These are phyloP conservation scores for Immersiella caudata DNA, from an alignment of 495 filamentous ascomycete genomes.

Conservation along the genomic window DNA sequence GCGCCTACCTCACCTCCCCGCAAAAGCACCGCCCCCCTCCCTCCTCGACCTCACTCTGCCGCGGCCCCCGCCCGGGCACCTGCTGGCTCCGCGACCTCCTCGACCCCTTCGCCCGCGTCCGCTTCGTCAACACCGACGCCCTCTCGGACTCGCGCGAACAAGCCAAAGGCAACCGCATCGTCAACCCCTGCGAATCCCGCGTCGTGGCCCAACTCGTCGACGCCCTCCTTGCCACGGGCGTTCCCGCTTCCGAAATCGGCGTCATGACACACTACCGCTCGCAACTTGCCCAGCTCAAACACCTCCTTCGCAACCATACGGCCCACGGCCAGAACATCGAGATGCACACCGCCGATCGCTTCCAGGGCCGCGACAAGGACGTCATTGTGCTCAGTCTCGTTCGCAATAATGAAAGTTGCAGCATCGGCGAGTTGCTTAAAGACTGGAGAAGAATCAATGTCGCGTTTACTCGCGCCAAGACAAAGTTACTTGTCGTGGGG, in stretches of 20 bases:
- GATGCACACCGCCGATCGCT: constrained; percentile 95
- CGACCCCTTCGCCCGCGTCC: constrained; percentile 67
- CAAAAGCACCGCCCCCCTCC: constrained; percentile 6
- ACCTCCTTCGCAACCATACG: constrained; percentile 41
- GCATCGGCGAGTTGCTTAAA: constrained; percentile 83
- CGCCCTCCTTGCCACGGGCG: constrained; percentile 70
- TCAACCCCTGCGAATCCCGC: constrained; percentile 77
- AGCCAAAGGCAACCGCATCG: constrained; percentile 76
- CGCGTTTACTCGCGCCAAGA: constrained; percentile 87
- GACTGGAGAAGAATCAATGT: constrained; percentile 96
- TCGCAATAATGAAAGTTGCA: constrained; percentile 75
- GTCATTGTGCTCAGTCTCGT: constrained; percentile 85
- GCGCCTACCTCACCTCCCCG: constrained; percentile 7
- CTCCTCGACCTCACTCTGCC: constrained; percentile 54
- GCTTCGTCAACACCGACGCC: constrained; percentile 85
- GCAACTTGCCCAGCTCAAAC: constrained; percentile 65
- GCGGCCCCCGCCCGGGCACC: constrained; percentile 46
- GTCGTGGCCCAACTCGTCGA: constrained; percentile 79
- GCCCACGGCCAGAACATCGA: constrained; percentile 57
- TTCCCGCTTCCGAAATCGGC: constrained; percentile 79
- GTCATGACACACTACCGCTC: constrained; percentile 98
- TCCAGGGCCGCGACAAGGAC: constrained; percentile 94
- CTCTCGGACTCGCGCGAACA: constrained; percentile 68
- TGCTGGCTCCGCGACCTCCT: constrained; percentile 89
- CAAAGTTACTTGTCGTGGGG: constrained; percentile 85